Evolutionary conservation across 768 basidiomycete genomes (phyloP).

Genomic region (Obba rivulosa): DNA sequence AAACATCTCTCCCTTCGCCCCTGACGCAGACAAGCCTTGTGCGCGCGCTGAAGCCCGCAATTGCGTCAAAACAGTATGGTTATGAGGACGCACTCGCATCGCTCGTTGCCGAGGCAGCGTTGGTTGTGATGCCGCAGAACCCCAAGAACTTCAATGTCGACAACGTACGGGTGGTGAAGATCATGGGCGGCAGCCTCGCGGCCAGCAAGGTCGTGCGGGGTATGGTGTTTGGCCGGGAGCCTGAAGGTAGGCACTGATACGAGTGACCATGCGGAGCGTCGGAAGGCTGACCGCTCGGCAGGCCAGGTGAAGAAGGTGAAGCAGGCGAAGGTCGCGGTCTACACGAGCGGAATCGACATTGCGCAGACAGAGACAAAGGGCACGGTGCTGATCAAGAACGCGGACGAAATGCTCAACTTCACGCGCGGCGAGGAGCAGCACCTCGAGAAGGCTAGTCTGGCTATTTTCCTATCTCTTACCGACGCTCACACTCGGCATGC

Average conservation of each 20-base stretch:
- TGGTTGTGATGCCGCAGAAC: conserved; percentile 87
- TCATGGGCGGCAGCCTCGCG: conserved; percentile 89
- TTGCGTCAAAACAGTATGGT: conserved; percentile 97
- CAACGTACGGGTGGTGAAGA: conserved; percentile 97
- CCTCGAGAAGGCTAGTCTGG: conserved; percentile 66
- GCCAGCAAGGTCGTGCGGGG: conserved; percentile 87
- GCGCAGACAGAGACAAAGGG: conserved; percentile 99
- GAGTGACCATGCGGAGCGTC: too few relatives aligned
- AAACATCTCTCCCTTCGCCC: conserved; percentile 63
- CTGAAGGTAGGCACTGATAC: conserved; percentile 59
- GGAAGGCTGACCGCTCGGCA: conserved; percentile 29
- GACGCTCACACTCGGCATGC: conserved; percentile 1
- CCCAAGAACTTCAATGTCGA: conserved; percentile 96
- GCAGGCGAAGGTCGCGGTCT: conserved; percentile 92
- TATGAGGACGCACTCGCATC: conserved; percentile 76
- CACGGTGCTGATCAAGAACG: conserved; percentile 91
- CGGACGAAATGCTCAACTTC: conserved; percentile 96
- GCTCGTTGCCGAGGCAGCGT: conserved; percentile 89
- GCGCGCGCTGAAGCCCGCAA: conserved; percentile 80
- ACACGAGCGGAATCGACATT: conserved; percentile 87
- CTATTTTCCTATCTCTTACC: conserved; percentile 1
- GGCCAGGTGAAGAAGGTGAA: conserved; percentile 78
- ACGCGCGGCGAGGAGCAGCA: conserved; percentile 95
- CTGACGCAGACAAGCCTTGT: conserved; percentile 64
- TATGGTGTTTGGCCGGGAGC: conserved; percentile 97